Base-by-base conservation (phyloP, 345 rosid genomes). In the Citrus sp. region DNA sequence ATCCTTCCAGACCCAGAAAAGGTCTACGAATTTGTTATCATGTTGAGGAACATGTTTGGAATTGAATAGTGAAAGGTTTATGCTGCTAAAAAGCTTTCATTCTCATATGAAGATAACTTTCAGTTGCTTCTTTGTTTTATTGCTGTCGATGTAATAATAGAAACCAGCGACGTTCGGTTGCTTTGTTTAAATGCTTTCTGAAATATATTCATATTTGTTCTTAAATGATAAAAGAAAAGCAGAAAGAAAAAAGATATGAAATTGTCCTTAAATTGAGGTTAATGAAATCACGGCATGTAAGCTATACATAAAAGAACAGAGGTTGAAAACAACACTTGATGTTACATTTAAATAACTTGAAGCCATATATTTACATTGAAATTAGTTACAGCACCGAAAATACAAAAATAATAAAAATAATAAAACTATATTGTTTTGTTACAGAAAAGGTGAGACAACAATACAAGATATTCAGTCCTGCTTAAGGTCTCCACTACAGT, bases 31-130 rank as follows among this genome's bases (percentile, higher is more conserved):
- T 28, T 28, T 28, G 2, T 28, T 28, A 28, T 28, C 30, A 76
- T 21, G 79, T 0, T 86, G 6, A 83, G 89, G 88, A 89, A 90
- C 84, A 88, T 85, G 90, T 35, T 56, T 18, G 97, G 93, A 51
- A 80, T 83, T 14, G 89, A 84, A 34, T 82, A 65, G 55, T 3
- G 19, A 7, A 18, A 8, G 42, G 22, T 18, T 4, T 38, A 22
- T 8, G 0, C 14, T 37, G 40, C 40, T 10, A 1, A 10, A 10
- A 42, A 42, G 49, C 49, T 42, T 10, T 42, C 49, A 42, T 42
- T 42, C 49, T 10, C 49, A 13, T 42, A 42, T 9, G 1, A 10
- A 42, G 4, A 58, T n/a, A 58, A n/a, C 24, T 58, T 58, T 22
- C 24, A 6, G 27, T n/a, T 9, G n/a, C 25, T 9, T 25, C 28